A percentile compares a stretch with the other conserved stretches of the same genome.
phyloP scores from a whole-genome alignment of 768 basidiomycete species.

The Mycena galericulata region DNA sequence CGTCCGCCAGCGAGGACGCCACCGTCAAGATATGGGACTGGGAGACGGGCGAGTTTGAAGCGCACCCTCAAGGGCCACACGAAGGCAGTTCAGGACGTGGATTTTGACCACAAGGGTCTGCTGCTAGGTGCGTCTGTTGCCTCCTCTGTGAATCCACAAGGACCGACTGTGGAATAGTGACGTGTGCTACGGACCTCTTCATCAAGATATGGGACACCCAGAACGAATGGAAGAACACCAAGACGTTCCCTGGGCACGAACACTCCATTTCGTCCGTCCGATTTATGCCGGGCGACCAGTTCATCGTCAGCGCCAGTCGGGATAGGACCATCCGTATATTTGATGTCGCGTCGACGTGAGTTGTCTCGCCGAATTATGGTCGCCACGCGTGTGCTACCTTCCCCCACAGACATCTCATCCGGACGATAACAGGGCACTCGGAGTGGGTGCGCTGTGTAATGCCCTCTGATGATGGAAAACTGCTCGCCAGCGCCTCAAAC shows the following conservation, averaged over 20 bases:
- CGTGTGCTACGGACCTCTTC: slow-evolving; percentile 86
- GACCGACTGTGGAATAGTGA: slow-evolving; percentile 55
- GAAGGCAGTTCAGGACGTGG: slow-evolving; percentile 86
- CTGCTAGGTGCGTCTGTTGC: slow-evolving; percentile 69
- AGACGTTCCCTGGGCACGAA: slow-evolving; percentile 91
- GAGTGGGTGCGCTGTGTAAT: slow-evolving; percentile 86
- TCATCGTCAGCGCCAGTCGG: slow-evolving; percentile 87
- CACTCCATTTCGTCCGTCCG: slow-evolving; percentile 89
- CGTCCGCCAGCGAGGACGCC: slow-evolving; percentile 89
- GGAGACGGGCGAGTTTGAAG: slow-evolving; percentile 95
- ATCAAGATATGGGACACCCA: slow-evolving; percentile 94
- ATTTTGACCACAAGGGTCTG: slow-evolving; percentile 89
- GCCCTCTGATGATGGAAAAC: slow-evolving; percentile 77
- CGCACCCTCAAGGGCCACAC: slow-evolving; percentile 94
- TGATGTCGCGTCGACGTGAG: slow-evolving; percentile 88
- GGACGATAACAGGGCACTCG: slow-evolving; percentile 80
- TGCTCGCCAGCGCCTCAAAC: slow-evolving; percentile 85
- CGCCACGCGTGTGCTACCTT: slow-evolving; percentile 22
- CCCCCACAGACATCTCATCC: slow-evolving; percentile 71
- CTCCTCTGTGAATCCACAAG: neutral
- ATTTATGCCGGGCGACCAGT: slow-evolving; percentile 88
- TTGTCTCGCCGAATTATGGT: slow-evolving; percentile 26
- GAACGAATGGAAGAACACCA: slow-evolving; percentile 91
- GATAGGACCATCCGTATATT: slow-evolving; percentile 90
- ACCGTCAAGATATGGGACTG: slow-evolving; percentile 97